These are phyloP conservation scores for Cerioporus squamosus DNA, from an alignment of 1,284 basidiomycete species.

Conservation along the genomic window DNA sequence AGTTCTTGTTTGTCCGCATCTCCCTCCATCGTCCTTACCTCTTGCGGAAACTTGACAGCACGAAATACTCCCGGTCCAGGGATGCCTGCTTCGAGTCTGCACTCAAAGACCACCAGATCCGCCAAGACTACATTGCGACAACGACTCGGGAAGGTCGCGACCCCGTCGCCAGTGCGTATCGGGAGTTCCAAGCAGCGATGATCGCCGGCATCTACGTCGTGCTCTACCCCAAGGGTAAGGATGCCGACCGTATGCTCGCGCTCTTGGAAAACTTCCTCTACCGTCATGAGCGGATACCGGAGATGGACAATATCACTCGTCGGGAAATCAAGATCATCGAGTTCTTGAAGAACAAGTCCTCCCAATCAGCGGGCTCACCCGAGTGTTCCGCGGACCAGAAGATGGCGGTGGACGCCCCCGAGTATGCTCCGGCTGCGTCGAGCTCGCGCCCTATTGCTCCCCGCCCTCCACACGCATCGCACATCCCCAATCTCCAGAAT, in stretches of 20 bases:
- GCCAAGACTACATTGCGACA: constrained; percentile 65
- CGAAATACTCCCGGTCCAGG: constrained; percentile 77
- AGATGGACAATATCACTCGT: constrained; percentile 81
- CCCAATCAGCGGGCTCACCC: constrained; percentile 50
- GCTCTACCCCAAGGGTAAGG: constrained; percentile 71
- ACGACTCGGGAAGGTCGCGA: constrained; percentile 65
- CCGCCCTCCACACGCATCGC: constrained; percentile 6
- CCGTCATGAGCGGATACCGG: constrained; percentile 68
- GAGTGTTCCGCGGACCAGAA: constrained; percentile 26
- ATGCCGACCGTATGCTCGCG: constrained; percentile 71
- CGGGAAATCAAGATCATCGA: constrained; percentile 82
- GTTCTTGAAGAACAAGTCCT: constrained; percentile 72
- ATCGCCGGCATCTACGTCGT: constrained; percentile 84
- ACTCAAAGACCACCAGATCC: constrained; percentile 74
- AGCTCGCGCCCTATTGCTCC: constrained; percentile 37
- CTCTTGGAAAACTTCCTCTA: constrained; percentile 79
- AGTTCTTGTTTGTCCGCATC: constrained; percentile 80
- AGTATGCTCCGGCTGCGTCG: constrained; percentile 38
- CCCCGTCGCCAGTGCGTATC: constrained; percentile 77
- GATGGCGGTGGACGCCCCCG: constrained; percentile 8
- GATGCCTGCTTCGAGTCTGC: constrained; percentile 82
- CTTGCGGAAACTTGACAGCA: constrained; percentile 70
- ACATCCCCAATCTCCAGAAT: not conserved
- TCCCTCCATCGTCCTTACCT: constrained; percentile 81
- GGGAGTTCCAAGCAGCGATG: constrained; percentile 87